Percentiles rank a stretch among this genome's conserved stretches.
Conservation (phyloP, 768 basidiomycete species). For the Agrocybe pediades region DNA sequence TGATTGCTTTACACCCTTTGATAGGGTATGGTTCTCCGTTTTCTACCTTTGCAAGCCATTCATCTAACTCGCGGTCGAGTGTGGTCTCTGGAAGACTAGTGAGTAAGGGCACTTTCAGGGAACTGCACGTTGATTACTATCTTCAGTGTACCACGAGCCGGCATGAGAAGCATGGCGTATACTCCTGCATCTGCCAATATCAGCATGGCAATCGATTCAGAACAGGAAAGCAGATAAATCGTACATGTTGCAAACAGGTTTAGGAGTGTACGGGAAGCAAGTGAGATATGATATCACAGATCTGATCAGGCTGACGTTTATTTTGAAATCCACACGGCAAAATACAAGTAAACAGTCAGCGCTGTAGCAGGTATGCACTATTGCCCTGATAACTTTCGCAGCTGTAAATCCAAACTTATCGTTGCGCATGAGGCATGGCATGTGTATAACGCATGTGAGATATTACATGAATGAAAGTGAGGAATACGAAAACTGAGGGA, state of each 20-base stretch:
- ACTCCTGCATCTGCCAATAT: constrained; percentile 12
- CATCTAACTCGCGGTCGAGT: constrained; percentile 61
- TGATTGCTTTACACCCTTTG: constrained; percentile 76
- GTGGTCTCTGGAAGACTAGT: constrained; percentile 43
- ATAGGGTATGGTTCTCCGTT: constrained; percentile 60
- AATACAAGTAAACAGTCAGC: constrained; percentile 12
- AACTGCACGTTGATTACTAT: constrained; percentile 46
- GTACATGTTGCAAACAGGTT: constrained; percentile 16
- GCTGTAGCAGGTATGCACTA: background rate
- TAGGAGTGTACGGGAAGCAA: background rate
- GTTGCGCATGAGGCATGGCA: constrained; percentile 30
- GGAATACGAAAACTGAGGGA: constrained; percentile 38
- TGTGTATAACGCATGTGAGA: constrained; percentile 56
- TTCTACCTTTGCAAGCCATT: constrained; percentile 62
- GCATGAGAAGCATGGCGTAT: constrained; percentile 76
- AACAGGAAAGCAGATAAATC: background rate
- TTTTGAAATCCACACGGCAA: constrained; percentile 5
- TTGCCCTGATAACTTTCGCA: too few species aligned
- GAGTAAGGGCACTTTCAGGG: background rate
- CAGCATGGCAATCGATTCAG: background rate
- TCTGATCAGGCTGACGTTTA: constrained; percentile 8
- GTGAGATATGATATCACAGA: constrained; percentile 5
- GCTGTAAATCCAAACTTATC: constrained; percentile 6
- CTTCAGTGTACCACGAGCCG: constrained; percentile 83
- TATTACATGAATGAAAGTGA: constrained; percentile 51